Base-by-base conservation (phyloP, 2,329 filamentous ascomycete genomes). In the Colletotrichum lini region DNA sequence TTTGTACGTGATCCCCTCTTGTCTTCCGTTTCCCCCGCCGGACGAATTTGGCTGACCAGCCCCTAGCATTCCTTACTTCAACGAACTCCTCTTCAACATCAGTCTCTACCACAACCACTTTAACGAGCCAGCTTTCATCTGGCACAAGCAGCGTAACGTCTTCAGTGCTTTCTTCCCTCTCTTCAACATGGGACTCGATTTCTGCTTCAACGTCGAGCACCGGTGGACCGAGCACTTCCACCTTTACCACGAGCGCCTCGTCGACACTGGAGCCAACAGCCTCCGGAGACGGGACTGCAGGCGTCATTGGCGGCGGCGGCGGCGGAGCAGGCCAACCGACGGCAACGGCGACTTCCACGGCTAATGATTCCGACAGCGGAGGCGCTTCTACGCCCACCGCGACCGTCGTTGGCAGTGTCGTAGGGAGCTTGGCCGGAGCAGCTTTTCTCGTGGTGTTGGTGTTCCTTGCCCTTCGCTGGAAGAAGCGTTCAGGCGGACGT, bases 371-470 rank as follows among this genome's bases (percentile, higher is more conserved):
- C 16, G 45, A 40, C 56, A 26, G 42, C 35, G 56, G 65, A 12
- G 40, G 23, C 21, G 59, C 70, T 35, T 16, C 72, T 6, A 70
- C 67, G 8, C 73, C 74, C 21, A 77, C 76, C 9, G 68, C 66
- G 21, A 73, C 72, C 63, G 73, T 91, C 38, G 87, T 89, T 9
- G 89, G 88, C 0, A 85, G 89, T 42, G 87, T 91, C 1, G 82
- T 90, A 21, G 89, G 89, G 26, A 84, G 87, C 50, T 78, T 92
- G 42, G 89, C 90, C 18, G 90, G 89, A 21, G 79, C 88, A 2
- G 89, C 89, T 15, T 81, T 91, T 56, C 77, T 92, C 59, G 79
- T 89, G 4, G 77, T 91, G 5, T 77, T 91, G 23, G 78, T 89
- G 7, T 79, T 91, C 67, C 81, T 87, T 70, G 75, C 87, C n/a